Base-by-base conservation (phyloP, 2,329 filamentous ascomycete genomes). In the Neofusicoccum laricinum region DNA sequence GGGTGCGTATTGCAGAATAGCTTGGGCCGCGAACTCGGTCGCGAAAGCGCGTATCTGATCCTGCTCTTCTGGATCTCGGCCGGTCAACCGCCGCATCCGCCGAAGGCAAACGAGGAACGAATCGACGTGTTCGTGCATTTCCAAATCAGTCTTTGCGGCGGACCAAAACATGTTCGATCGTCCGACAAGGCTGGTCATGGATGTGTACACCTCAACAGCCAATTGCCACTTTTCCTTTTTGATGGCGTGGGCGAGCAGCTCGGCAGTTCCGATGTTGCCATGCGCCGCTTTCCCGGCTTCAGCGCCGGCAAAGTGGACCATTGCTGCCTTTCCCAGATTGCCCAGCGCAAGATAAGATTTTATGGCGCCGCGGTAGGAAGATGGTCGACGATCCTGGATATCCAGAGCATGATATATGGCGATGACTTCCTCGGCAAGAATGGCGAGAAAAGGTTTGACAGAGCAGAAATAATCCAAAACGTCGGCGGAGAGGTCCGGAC, bases 341-440 rank as follows among this genome's bases (percentile, higher is more conserved):
- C 76, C 71, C 15, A 80, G 71, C n/a, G 68, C 71, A 30, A 85
- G 67, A 65, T 81, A 77, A 21, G 83, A 78, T 48, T 74, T 73
- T 21, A 82, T 77, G 30, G 80, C 76, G 45, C 75, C 70, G 59
- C 76, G 70, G 69, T 85, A 86, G 61, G 82, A 78, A 4, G 74
- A 72, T 7, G 73, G 68, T 2, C 73, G 76, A 30, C 81, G 79
- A 41, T 76, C 63, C 8, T 74, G 62, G 1, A 65, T 25, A 3
- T 76, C 69, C 30, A 85, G 76, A 3, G 67, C 64, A 34, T 79
- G 70, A 68, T 86, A 86, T 8, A 86, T 66, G n/a, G 75, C 12
- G 32, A 58, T n/a, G 32, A 34, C 34, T n/a, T 43, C 30, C 21
- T 58, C 32, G 4, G 62, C 62, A 17, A 48, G 30, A 12, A 17